Percentiles rank a stretch among this genome's conserved stretches.
Evolutionary conservation across 108 stramenopile genomes (phyloP).

Genomic region (Cylindrotheca fusiformis): DNA sequence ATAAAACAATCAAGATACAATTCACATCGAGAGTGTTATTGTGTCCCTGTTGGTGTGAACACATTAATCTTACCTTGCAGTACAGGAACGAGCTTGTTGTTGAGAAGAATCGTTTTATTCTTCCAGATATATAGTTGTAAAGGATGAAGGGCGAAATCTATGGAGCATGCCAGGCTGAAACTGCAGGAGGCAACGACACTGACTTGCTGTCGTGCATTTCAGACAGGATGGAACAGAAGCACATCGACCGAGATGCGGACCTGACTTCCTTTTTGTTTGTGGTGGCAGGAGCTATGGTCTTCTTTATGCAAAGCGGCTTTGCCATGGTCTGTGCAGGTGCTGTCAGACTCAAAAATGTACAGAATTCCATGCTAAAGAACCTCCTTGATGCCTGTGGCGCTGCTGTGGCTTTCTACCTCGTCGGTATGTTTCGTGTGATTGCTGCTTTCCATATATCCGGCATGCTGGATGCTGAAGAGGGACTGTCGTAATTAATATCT

Average conservation of each 20-base stretch:
- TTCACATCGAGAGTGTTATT: too few species aligned
- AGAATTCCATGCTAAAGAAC: constrained; percentile 90
- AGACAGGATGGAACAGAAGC: not conserved
- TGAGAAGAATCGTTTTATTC: not conserved
- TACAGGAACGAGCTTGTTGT: too few species aligned
- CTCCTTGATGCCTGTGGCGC: constrained; percentile 83
- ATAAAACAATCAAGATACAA: too few species aligned
- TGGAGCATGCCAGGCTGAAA: not conserved
- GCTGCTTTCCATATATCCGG: too few species aligned
- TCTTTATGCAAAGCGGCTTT: constrained; percentile 90
- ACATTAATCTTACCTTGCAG: too few species aligned
- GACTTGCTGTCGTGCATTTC: constrained; percentile 2
- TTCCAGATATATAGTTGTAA: not conserved
- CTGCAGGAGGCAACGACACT: not conserved
- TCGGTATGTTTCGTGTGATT: constrained; percentile 62
- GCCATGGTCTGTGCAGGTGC: constrained; percentile 82
- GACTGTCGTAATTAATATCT: not conserved
- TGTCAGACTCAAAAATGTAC: constrained; percentile 77
- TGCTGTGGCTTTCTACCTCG: constrained; percentile 64
- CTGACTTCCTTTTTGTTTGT: constrained; percentile 48
- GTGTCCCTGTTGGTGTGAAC: too few species aligned
- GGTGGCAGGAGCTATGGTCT: constrained; percentile 63
- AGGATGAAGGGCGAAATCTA: not conserved
- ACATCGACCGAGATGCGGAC: not conserved
- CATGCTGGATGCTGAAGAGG: too few species aligned